Evolutionary conservation across 768 basidiomycete genomes (phyloP).

Genomic region (Omphalotus guepiniiformis): DNA sequence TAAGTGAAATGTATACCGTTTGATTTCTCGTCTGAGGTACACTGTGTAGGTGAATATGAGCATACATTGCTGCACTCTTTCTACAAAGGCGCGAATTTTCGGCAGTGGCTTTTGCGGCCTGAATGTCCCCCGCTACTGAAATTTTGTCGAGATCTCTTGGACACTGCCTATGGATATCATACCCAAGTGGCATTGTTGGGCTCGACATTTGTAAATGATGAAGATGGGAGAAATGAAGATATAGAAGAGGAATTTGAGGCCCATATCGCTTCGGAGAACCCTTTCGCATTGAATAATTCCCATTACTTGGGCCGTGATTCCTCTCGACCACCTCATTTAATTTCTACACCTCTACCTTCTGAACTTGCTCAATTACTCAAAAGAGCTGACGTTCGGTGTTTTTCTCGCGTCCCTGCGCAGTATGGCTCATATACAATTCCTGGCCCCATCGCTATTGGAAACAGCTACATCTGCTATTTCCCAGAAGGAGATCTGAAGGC

Average conservation of each 20-base stretch:
- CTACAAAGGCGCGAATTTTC: constrained; percentile 11
- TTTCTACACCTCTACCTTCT: not conserved
- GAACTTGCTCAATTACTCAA: not conserved
- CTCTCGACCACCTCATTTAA: not conserved
- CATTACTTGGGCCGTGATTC: not conserved
- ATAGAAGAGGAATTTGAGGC: not conserved
- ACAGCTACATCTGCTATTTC: constrained; percentile 3
- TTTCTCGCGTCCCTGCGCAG: not conserved
- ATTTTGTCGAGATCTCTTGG: constrained; percentile 12
- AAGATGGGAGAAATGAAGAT: not conserved
- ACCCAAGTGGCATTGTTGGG: not conserved
- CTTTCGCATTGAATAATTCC: not conserved
- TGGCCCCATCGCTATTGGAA: not conserved
- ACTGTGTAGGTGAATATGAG: constrained; percentile 9
- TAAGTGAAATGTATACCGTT: constrained; percentile 1
- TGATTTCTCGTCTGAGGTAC: not conserved
- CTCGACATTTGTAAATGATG: not conserved
- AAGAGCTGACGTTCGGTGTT: not conserved
- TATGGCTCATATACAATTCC: constrained; percentile 1
- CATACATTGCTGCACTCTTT: constrained; percentile 12
- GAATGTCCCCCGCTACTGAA: constrained; percentile 8
- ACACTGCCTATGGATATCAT: constrained; percentile 6
- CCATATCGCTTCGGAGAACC: not conserved
- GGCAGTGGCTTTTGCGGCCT: constrained; percentile 12
- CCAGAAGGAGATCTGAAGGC: not conserved